Evolutionary conservation across 2,329 filamentous ascomycete genomes (phyloP).

Genomic region (Dothidotthia symphoricarpi): DNA sequence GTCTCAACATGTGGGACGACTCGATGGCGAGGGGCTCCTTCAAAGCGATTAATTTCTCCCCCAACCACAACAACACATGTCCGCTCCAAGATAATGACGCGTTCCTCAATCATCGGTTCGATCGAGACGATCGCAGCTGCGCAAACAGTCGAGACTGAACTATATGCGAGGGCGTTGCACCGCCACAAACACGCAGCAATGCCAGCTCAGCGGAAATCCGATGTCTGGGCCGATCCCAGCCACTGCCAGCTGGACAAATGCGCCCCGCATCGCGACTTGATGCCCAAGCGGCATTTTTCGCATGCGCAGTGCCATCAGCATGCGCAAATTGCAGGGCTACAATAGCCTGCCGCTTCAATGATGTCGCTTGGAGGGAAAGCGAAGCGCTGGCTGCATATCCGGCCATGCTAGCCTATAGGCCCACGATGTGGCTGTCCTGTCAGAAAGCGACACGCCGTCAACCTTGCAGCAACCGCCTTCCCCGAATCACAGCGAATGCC

Average conservation of each 20-base stretch:
- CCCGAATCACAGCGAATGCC: constrained; percentile 30
- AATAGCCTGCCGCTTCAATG: not conserved
- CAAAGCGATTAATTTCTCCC: too few species aligned
- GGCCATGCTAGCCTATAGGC: constrained; percentile 19
- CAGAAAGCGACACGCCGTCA: constrained; percentile 34
- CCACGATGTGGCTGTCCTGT: constrained; percentile 24
- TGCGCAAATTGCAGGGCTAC: constrained; percentile 17
- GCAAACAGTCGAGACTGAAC: too few species aligned
- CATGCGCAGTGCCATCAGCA: constrained; percentile 26
- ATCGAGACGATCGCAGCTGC: too few species aligned
- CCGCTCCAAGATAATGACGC: too few species aligned
- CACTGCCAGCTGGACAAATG: constrained; percentile 7
- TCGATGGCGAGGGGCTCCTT: too few species aligned
- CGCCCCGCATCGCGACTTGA: not conserved
- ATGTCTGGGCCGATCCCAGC: too few species aligned
- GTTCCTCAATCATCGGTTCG: too few species aligned
- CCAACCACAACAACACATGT: too few species aligned
- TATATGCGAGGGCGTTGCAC: too few species aligned
- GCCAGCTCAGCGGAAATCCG: too few species aligned
- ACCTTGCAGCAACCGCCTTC: constrained; percentile 22
- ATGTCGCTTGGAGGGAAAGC: constrained; percentile 6
- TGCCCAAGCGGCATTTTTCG: constrained; percentile 15
- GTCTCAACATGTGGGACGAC: too few species aligned
- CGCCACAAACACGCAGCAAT: not conserved
- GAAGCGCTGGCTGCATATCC: constrained; percentile 38